A percentile compares a stretch with the other conserved stretches of the same genome.
Evolutionary conservation across 768 basidiomycete species (phyloP).

Genomic region (Kwoniella botswanensis): DNA sequence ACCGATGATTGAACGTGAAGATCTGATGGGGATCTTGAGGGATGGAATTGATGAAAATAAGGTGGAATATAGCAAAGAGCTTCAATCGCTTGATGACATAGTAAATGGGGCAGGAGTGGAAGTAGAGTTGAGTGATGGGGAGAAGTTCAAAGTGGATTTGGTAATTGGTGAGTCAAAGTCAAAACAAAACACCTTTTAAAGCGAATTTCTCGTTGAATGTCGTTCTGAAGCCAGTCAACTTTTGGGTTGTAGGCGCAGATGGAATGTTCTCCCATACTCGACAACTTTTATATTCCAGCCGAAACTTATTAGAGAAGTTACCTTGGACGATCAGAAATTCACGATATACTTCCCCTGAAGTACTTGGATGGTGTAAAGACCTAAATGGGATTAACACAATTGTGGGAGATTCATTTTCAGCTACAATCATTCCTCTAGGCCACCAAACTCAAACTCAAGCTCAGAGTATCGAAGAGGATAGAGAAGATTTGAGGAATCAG

Average conservation of each 20-base stretch:
- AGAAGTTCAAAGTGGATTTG: constrained; percentile 17
- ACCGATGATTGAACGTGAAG: constrained; percentile 30
- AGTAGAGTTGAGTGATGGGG: constrained; percentile 8
- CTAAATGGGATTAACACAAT: constrained; percentile 26
- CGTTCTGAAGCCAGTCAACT: no score
- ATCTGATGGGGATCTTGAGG: constrained; percentile 20
- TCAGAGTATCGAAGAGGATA: neutral
- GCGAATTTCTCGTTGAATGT: no score
- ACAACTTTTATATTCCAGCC: neutral
- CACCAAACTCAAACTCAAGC: neutral
- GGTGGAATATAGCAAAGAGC: constrained; percentile 26
- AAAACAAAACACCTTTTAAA: neutral
- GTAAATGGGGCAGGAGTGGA: neutral
- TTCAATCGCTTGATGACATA: constrained; percentile 7
- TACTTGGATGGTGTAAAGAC: constrained; percentile 17
- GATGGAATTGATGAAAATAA: neutral
- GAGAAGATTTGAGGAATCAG: neutral
- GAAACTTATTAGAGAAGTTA: neutral
- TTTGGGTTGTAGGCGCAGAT: constrained; percentile 9
- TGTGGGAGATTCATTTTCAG: constrained; percentile 29
- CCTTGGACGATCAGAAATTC: constrained; percentile 27
- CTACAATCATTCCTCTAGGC: constrained; percentile 22
- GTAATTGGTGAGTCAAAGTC: constrained; percentile 33
- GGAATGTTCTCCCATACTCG: constrained; percentile 34
- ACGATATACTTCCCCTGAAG: constrained; percentile 1